A percentile compares a stretch with the other conserved stretches of the same genome.
These are phyloP conservation scores for Cyberlindnera saturnus DNA, from an alignment of 805 yeast species.

Conservation along the genomic window DNA sequence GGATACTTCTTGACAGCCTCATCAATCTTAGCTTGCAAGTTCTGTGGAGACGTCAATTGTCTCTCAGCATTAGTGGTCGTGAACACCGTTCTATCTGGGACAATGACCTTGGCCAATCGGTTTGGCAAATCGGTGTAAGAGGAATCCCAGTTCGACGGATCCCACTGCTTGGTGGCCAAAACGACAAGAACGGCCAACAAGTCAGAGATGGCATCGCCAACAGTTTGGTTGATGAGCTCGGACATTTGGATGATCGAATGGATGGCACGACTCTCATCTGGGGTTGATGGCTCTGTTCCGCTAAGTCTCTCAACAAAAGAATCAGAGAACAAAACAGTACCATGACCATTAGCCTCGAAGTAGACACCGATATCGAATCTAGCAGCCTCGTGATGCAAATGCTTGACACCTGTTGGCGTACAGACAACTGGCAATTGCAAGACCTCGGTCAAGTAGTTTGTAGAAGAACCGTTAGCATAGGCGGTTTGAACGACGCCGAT, in stretches of 20 bases:
- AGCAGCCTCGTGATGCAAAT: constrained; percentile 85
- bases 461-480: constrained; percentile 92
- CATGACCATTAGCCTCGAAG: constrained; percentile 99
- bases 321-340: constrained; percentile 80
- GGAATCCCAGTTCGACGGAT: constrained; percentile 68
- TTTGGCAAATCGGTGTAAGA: constrained; percentile 86
- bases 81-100: constrained; percentile 73
- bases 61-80: constrained; percentile 90
- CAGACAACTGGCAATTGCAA: constrained; percentile 75
- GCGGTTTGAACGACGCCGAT: constrained; percentile 96
- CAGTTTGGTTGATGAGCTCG: constrained; percentile 85
- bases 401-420: constrained; percentile 95
- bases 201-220: constrained; percentile 98
- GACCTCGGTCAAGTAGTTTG: constrained; percentile 55
- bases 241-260: constrained; percentile 54
- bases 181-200: constrained; percentile 71
- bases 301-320: constrained; percentile 36
- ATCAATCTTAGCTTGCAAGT: constrained; percentile 72
- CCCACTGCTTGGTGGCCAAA: constrained; percentile 45
- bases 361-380: constrained; percentile 87
- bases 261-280: constrained; percentile 43
- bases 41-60: constrained; percentile 65
- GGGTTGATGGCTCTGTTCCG: constrained; percentile 30
- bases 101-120: constrained; percentile 71
- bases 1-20: constrained; percentile 46